Evolutionary conservation across 495 filamentous ascomycete species (phyloP).

Genomic region (Talaromyces thailandensis): DNA sequence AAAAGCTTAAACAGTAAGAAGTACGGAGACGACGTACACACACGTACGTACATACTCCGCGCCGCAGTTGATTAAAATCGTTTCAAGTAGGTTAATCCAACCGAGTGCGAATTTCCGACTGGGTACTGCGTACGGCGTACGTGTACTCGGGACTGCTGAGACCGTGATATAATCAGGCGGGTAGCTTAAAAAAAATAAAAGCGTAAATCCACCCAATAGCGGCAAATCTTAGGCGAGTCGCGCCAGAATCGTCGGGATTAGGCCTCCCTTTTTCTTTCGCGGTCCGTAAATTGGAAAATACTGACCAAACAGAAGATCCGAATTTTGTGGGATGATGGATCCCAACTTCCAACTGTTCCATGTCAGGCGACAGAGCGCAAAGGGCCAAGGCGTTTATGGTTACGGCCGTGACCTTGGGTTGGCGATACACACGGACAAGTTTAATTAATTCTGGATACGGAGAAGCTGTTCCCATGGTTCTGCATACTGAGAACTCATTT

Average conservation of each 20-base stretch:
- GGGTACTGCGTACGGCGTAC: neutral
- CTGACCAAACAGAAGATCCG: neutral
- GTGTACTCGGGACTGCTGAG: neutral
- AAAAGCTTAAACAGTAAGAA: neutral
- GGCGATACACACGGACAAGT: neutral
- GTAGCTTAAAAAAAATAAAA: neutral
- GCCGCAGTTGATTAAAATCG: neutral
- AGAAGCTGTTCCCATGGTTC: neutral
- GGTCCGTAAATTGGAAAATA: neutral
- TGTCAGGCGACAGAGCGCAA: neutral
- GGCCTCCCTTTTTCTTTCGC: neutral
- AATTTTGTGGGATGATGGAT: neutral
- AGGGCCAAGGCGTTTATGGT: neutral
- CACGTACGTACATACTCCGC: neutral
- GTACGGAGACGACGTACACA: neutral
- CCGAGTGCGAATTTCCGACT: neutral
- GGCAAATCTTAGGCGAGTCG: constrained; percentile 2
- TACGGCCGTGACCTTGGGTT: neutral
- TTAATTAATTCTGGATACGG: neutral
- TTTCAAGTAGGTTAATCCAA: neutral
- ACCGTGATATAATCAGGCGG: neutral
- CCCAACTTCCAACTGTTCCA: neutral
- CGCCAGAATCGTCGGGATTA: neutral
- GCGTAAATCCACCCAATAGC: neutral
- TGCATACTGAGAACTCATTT: neutral